Percentiles rank a stretch among this genome's conserved stretches.
Conservation (phyloP, 129 eudicot species). For the Saussurea involucrata region DNA sequence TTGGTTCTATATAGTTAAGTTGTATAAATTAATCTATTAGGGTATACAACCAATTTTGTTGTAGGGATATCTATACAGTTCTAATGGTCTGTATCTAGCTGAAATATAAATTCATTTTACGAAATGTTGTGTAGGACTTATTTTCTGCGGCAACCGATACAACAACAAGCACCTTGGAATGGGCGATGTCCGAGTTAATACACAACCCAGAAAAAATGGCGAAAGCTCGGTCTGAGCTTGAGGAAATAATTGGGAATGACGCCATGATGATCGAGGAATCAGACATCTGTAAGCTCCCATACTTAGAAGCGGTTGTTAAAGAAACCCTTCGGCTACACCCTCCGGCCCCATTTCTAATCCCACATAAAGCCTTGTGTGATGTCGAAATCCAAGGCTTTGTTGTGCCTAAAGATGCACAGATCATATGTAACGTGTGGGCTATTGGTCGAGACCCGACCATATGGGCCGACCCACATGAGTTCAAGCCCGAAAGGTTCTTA, state of each 20-base stretch:
- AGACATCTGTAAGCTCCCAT: conserved; percentile 33
- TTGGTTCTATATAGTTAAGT: too few species aligned
- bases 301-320: conserved; percentile 43
- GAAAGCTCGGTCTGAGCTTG: conserved; percentile 20
- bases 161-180: conserved; percentile 35
- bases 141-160: conserved; percentile 39
- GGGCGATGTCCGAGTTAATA: conserved; percentile 43
- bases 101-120: not conserved
- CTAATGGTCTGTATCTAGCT: not conserved
- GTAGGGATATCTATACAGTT: not conserved
- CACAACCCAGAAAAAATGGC: conserved; percentile 28
- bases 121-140: conserved; percentile 24
- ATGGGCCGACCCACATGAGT: conserved; percentile 24
- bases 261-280: conserved; percentile 24
- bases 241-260: not conserved
- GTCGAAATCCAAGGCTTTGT: conserved; percentile 21
- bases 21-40: too few species aligned
- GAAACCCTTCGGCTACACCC: conserved; percentile 61
- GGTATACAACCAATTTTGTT: too few species aligned
- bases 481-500: conserved; percentile 49
- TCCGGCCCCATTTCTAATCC: conserved; percentile 30
- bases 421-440: conserved; percentile 36
- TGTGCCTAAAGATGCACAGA: conserved; percentile 30
- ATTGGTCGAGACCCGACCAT: conserved; percentile 26
- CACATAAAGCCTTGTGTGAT: not conserved